Evolutionary conservation across 2,329 filamentous ascomycete species (phyloP).

Genomic region (Botrytis hyacinthi): DNA sequence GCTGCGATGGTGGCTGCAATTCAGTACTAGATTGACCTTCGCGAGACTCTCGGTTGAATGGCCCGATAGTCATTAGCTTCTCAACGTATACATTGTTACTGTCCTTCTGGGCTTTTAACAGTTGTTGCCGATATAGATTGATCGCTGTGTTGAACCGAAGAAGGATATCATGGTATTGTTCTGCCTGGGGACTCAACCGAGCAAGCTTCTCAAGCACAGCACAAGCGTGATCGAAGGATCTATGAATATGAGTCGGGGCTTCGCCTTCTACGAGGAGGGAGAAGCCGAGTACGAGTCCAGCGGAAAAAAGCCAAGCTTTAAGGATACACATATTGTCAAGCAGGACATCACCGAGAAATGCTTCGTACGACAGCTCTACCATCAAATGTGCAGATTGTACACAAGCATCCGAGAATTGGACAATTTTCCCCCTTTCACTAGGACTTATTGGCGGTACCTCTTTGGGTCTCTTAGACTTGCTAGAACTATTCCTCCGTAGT

Average conservation of each 20-base stretch:
- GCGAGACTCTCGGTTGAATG: neutral
- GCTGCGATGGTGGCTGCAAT: neutral
- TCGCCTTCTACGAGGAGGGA: slow-evolving; percentile 12
- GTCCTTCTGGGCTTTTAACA: neutral
- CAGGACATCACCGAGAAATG: neutral
- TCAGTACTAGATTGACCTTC: neutral
- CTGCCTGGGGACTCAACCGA: slow-evolving; percentile 1
- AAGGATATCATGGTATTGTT: slow-evolving; percentile 11
- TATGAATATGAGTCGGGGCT: neutral
- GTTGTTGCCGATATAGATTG: neutral
- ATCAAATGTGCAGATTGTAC: slow-evolving; percentile 7
- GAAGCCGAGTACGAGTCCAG: slow-evolving; percentile 9
- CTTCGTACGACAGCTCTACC: slow-evolving; percentile 8
- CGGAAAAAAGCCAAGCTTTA: slow-evolving; percentile 6
- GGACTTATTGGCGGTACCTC: neutral
- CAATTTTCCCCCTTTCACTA: neutral
- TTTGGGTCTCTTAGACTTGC: neutral
- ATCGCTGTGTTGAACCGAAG: neutral
- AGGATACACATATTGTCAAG: slow-evolving; percentile 11
- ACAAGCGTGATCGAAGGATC: slow-evolving; percentile 6
- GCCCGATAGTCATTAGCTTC: slow-evolving; percentile 9
- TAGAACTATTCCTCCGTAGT: slow-evolving; percentile 3
- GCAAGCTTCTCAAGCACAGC: neutral
- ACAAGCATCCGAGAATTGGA: slow-evolving; percentile 6
- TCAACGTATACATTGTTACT: slow-evolving; percentile 1